These are phyloP conservation scores for Coemansia umbellata DNA, from an alignment of 192 early-diverging fungal genomes.

Conservation along the genomic window DNA sequence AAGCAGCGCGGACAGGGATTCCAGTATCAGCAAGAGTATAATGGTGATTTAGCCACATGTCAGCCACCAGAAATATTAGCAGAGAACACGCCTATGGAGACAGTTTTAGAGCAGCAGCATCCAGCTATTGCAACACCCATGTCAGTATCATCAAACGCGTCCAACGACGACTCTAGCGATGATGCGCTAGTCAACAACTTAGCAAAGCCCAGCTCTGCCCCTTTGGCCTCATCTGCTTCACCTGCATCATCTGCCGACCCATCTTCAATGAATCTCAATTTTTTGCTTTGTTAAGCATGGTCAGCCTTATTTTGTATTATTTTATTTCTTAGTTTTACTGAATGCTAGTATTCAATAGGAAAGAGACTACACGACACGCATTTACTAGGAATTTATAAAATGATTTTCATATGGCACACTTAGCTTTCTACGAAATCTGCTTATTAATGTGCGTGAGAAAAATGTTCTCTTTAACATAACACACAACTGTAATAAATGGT, in stretches of 20 bases:
- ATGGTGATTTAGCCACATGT: neutral
- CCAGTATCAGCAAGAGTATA: neutral
- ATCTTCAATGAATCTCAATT: slow-evolving; percentile 42
- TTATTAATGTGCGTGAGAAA: too few species aligned
- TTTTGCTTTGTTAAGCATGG: slow-evolving; percentile 27
- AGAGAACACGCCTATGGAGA: neutral
- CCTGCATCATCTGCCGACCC: slow-evolving; percentile 17
- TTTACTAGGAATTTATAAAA: too few species aligned
- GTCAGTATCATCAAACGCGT: slow-evolving; percentile 23
- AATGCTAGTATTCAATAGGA: neutral
- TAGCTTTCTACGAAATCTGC: too few species aligned
- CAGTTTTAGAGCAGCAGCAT: neutral
- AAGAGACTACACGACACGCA: too few species aligned
- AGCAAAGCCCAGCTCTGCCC: neutral
- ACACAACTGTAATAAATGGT: too few species aligned
- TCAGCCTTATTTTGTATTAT: too few species aligned
- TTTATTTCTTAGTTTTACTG: neutral
- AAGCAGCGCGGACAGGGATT: neutral
- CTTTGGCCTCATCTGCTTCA: neutral
- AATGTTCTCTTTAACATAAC: too few species aligned
- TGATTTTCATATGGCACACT: too few species aligned
- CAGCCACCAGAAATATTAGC: neutral
- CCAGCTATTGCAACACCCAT: slow-evolving; percentile 14
- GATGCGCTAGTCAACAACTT: slow-evolving; percentile 16
- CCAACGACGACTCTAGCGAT: slow-evolving; percentile 22